Base-by-base conservation (phyloP, 192 early-diverging fungal species). In the Coemansia sp. region DNA sequence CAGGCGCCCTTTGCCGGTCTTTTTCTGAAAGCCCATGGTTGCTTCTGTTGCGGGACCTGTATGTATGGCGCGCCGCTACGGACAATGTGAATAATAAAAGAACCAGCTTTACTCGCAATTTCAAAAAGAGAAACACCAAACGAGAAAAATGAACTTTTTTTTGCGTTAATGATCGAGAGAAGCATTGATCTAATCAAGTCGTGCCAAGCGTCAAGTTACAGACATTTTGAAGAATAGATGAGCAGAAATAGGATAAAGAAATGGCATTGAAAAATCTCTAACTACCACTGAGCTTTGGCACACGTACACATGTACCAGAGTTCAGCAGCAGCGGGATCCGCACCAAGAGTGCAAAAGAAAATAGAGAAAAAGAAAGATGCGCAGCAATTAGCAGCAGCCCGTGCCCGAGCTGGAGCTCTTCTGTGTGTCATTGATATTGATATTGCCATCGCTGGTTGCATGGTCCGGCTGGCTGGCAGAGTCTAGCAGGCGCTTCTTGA, bases 401-500 rank as follows among this genome's bases (percentile, higher is more conserved):
- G 68, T 55, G 56, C 60, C 60, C 67, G 69, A 67, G 28, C 55
- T 54, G 57, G 63, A 17, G 40, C 50, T 57, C 63, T 51, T 72
- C 64, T 79, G 76, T 28, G 76, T 64, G 28, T 73, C 71, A 48
- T 65, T 62, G 28, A 79, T 79, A 62, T 73, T 66, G 48, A 79
- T 60, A 28, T 64, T 73, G 20, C 71, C 64, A 34, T 62, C 71
- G 46, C 49, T 38, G 15, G 64, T 55, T 11, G 59, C 51, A 51
- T 70, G 70, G 20, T 66, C 76, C 34, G 66, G 67, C 67, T 79
- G 69, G 67, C 66, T 52, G 31, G 76, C 62, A 47, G 93, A 90
- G 75, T 98, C 96, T 66, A 98, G 95, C 69, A 98, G 83, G 34
- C 96, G 91, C 84, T 93, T 95, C 82, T 98, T 98, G 85, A 98